Percentiles rank a stretch among this genome's conserved stretches.
These are phyloP conservation scores for Astragalus glycyphyllos DNA, from an alignment of 306 rosid species.

Conservation along the genomic window DNA sequence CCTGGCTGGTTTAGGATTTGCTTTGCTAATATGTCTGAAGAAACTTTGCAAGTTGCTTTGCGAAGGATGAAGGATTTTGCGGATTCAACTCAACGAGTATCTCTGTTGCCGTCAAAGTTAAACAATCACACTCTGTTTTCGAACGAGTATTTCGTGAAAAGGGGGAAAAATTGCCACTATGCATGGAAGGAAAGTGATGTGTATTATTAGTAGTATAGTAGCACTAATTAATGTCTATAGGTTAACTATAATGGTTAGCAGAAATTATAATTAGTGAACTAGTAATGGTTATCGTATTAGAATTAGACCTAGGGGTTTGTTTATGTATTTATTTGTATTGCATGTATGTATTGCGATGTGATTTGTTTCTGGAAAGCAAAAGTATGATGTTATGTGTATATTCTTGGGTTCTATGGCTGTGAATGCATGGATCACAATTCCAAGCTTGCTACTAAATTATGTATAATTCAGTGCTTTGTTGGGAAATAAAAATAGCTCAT, in stretches of 20 bases:
- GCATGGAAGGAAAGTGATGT: no score
- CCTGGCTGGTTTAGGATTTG: conserved; percentile 96
- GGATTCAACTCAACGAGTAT: not conserved
- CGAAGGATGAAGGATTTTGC: conserved; percentile 58
- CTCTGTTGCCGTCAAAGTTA: not conserved
- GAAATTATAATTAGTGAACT: not conserved
- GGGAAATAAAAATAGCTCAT: conserved; percentile 1
- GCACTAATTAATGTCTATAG: not conserved
- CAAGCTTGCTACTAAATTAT: not conserved
- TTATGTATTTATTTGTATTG: not conserved
- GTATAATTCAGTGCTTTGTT: not conserved
- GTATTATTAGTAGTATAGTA: not conserved
- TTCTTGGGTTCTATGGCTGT: not conserved
- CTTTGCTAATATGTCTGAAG: conserved; percentile 81
- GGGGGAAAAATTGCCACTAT: not conserved
- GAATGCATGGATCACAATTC: not conserved
- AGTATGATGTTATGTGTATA: not conserved
- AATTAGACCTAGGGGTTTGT: not conserved
- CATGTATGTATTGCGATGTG: not conserved
- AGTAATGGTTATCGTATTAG: not conserved
- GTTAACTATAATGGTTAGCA: not conserved
- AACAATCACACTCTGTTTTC: not conserved
- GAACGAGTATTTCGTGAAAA: not conserved
- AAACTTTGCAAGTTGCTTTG: conserved; percentile 67
- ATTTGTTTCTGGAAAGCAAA: not conserved